Evolutionary conservation across 2,329 filamentous ascomycete species (phyloP).

Genomic region (Stenocarpella maydis): DNA sequence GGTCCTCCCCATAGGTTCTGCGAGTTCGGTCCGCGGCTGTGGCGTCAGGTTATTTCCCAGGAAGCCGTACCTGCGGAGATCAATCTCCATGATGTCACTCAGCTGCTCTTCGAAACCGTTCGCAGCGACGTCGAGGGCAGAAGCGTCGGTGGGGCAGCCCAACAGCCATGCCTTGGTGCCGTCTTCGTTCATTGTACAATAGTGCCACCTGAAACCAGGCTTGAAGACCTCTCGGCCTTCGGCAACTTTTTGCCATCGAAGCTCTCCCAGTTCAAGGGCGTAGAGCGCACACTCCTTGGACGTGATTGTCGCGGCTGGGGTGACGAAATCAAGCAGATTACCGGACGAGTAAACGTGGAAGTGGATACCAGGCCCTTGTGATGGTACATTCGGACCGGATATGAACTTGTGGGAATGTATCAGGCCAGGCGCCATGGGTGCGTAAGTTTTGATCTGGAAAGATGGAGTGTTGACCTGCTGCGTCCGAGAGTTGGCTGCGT

Average conservation of each 20-base stretch:
- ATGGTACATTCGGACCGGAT: constrained; percentile 84
- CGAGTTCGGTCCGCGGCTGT: constrained; percentile 58
- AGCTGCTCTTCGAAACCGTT: constrained; percentile 88
- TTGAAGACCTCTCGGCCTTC: constrained; percentile 95
- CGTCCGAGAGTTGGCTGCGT: constrained; percentile 73
- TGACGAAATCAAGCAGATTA: constrained; percentile 91
- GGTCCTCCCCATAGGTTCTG: constrained; percentile 56
- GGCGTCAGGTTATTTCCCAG: constrained; percentile 78
- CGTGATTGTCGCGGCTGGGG: constrained; percentile 86
- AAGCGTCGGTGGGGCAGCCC: constrained; percentile 83
- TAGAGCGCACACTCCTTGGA: constrained; percentile 90
- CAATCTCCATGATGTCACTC: constrained; percentile 90
- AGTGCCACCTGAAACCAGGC: constrained; percentile 94
- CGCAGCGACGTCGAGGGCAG: constrained; percentile 69
- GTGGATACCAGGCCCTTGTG: constrained; percentile 89
- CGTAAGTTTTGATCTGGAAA: constrained; percentile 74
- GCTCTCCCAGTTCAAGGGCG: constrained; percentile 82
- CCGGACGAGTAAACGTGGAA: constrained; percentile 96
- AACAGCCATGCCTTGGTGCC: constrained; percentile 96
- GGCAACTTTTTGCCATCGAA: constrained; percentile 94
- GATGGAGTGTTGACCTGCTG: constrained; percentile 73
- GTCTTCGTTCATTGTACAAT: constrained; percentile 94
- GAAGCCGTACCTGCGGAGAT: constrained; percentile 89
- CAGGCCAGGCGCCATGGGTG: constrained; percentile 85
- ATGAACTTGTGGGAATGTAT: constrained; percentile 92